Percentiles rank a stretch among this genome's conserved stretches.
These are phyloP conservation scores for Picea mariana DNA, from an alignment of 83 land plant genomes.

Conservation along the genomic window DNA sequence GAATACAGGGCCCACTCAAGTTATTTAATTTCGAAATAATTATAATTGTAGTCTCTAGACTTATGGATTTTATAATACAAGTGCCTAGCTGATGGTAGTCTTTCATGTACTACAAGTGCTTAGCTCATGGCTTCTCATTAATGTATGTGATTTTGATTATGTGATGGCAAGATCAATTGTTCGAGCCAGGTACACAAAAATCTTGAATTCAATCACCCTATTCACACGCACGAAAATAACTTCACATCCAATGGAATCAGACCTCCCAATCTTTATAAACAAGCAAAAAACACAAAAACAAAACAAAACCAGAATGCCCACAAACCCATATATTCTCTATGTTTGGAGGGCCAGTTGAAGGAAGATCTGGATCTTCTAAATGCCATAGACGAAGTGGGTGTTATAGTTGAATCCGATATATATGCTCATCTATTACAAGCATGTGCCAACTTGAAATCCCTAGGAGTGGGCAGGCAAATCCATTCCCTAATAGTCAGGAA, in stretches of 20 bases:
- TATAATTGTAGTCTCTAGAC: no score
- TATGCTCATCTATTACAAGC: constrained; percentile 56
- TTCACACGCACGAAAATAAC: no score
- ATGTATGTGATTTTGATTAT: no score
- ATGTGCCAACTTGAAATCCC: constrained; percentile 39
- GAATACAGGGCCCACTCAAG: no score
- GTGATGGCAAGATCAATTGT: background rate
- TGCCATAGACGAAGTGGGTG: constrained; percentile 11
- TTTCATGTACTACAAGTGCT: no score
- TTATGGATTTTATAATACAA: no score
- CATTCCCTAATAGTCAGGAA: constrained; percentile 40
- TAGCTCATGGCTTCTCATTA: no score
- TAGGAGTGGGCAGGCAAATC: constrained; percentile 32
- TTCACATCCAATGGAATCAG: background rate
- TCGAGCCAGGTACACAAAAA: background rate
- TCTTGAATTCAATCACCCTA: background rate
- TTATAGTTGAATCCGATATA: constrained; percentile 39
- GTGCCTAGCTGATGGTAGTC: no score
- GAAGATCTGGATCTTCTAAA: background rate
- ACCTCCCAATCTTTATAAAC: background rate
- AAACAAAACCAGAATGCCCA: background rate
- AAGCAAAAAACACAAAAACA: background rate
- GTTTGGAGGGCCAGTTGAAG: constrained; percentile 1
- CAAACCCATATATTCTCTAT: background rate
- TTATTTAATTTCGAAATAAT: no score